Evolutionary conservation across 2,329 filamentous ascomycete genomes (phyloP).

Genomic region (Paraconiothyrium sp.): DNA sequence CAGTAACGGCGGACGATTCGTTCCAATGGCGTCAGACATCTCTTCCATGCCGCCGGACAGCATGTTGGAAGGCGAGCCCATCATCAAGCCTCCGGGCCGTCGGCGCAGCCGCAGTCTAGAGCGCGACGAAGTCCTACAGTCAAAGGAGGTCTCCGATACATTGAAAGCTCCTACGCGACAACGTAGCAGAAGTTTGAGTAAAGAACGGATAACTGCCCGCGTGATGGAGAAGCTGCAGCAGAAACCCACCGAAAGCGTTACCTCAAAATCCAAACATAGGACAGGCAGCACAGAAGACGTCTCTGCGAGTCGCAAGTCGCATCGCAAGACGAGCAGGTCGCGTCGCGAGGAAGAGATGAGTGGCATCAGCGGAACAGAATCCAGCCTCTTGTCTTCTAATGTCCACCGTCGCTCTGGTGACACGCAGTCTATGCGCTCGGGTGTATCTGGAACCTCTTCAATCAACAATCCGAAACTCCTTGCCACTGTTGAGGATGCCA

Average conservation of each 20-base stretch:
- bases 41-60: conserved; percentile 82
- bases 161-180: conserved; percentile 68
- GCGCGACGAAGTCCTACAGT: conserved; percentile 48
- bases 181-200: conserved; percentile 71
- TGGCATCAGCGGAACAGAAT: conserved; percentile 62
- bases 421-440: conserved; percentile 68
- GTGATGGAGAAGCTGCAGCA: conserved; percentile 72
- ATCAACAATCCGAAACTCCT: conserved; percentile 93
- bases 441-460: conserved; percentile 66
- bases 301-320: conserved; percentile 43
- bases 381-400: conserved; percentile 69
- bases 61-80: conserved; percentile 67
- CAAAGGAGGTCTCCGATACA: conserved; percentile 50
- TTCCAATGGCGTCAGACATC: conserved; percentile 80
- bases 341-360: conserved; percentile 54
- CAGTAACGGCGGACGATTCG: conserved; percentile 71
- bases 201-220: conserved; percentile 73
- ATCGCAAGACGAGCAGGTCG: conserved; percentile 55
- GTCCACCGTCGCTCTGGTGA: conserved; percentile 66
- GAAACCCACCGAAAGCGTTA: conserved; percentile 55
- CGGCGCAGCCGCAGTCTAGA: conserved; percentile 62
- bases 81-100: conserved; percentile 56
- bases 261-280: conserved; percentile 30
- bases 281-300: conserved; percentile 42
- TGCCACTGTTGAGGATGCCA: conserved; percentile 92